Conservation (phyloP, 345 rosid species). For the Acer saccharum region DNA sequence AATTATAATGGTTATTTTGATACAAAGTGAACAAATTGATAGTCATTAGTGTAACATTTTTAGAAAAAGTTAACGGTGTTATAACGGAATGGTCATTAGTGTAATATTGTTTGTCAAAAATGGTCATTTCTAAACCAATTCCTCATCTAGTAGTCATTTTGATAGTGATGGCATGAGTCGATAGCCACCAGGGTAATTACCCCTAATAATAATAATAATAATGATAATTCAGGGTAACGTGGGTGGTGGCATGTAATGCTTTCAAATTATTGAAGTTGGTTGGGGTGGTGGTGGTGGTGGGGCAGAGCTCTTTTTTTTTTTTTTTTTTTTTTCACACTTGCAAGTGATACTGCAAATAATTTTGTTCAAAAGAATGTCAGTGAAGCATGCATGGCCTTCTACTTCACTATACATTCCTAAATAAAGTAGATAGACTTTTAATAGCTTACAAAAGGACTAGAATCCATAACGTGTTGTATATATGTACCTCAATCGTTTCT, state of each 20-base stretch:
- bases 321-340: not conserved
- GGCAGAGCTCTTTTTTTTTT: no score
- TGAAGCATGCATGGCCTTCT: not conserved
- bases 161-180: no score
- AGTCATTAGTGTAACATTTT: no score
- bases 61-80: no score
- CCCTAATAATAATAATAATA: not conserved
- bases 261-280: not conserved
- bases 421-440: not conserved
- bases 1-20: no score
- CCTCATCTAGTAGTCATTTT: no score
- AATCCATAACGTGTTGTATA: not conserved
- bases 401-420: not conserved
- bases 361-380: not conserved
- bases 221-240: not conserved
- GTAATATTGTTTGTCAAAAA: no score
- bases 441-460: not conserved
- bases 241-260: not conserved
- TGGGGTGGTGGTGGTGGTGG: constrained; percentile 2
- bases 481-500: not conserved
- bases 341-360: not conserved
- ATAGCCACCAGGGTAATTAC: no score
- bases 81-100: no score
- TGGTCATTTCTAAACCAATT: no score
- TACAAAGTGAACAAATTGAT: no score